Evolutionary conservation across 2,329 filamentous ascomycete genomes (phyloP), one percentile per base, ranked within the genome.

Genomic region (Talaromyces albobiverticillius): DNA sequence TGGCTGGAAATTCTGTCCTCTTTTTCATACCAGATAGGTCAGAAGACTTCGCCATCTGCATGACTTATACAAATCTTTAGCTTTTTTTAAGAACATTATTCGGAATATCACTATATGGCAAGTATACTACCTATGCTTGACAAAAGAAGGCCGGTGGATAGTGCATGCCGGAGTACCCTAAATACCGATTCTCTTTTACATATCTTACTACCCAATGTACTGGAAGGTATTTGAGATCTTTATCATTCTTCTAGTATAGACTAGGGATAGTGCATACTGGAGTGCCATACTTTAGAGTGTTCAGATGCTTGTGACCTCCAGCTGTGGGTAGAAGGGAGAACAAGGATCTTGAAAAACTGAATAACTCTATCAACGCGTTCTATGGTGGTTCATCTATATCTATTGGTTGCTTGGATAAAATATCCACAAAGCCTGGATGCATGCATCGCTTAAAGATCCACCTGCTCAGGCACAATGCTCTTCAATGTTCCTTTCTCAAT

Each of bases 381-480:
- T 51, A 40, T 26, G 49, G 26, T n/a, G 22, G 13, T 26, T 2
- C 18, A 22, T 53, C 18, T 48, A 54, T 7, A 26, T 22, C 49
- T 25, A 22, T 46, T 18, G 11, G 51, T 22, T 20, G n/a, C n/a
- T n/a, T n/a, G n/a, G n/a, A n/a, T 7, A 49, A 18, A 14, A 23
- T 8, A 10, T 45, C 8, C 2, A 16, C n/a, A 36, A 36, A n/a
- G n/a, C n/a, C n/a, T n/a, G n/a, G n/a, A 36, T 7, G 10, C 18
- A 52, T 10, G 26, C 25, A 31, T 32, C 40, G 23, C 20, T 55
- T 59, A 67, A 53, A 81, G 67, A 59, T 77, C 71, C 49, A 70
- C 76, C 71, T 93, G 88, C 72, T 93, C 89, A 1, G 82, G 80
- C n/a, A 93, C 88, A 18, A 86, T 81, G 57, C 80, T 89, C 67